Conservation (phyloP, 176 grass and related monocot species). For the Lolium multiflorum region DNA sequence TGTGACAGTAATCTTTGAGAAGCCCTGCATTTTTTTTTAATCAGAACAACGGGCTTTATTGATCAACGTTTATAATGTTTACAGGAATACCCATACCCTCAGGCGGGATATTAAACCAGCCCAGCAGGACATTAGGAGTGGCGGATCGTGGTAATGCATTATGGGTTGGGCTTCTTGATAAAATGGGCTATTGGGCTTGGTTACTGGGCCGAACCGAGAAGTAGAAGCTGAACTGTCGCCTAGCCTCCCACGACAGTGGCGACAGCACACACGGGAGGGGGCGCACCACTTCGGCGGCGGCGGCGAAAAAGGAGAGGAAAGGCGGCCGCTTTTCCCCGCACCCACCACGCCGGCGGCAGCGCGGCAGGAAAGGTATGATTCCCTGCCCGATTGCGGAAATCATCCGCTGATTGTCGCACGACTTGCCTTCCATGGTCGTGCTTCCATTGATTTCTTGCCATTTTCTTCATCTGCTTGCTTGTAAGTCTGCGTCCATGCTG, state of each 20-base stretch:
- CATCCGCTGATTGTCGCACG: neutral
- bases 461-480: slow-evolving; percentile 21
- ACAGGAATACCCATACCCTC: no score
- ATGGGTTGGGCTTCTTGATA: neutral
- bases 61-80: no score
- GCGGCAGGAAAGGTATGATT: slow-evolving; percentile 41
- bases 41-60: no score
- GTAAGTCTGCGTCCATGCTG: neutral
- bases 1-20: no score
- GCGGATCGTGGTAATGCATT: neutral
- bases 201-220: neutral
- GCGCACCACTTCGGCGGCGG: slow-evolving; percentile 15
- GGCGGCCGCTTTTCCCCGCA: slow-evolving; percentile 37
- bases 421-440: neutral
- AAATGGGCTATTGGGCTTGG: neutral
- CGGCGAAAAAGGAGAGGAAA: slow-evolving; percentile 31
- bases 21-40: no score
- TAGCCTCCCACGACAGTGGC: neutral
- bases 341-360: slow-evolving; percentile 3
- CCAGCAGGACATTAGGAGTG: neutral
- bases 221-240: neutral
- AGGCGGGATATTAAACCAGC: no score
- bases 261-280: slow-evolving; percentile 9
- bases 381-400: neutral
- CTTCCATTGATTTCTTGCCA: slow-evolving; percentile 20